A percentile compares a stretch with the other conserved stretches of the same genome.
Evolutionary conservation across 192 early-diverging fungal genomes (phyloP).

Genomic region (Backusella psychrophila): DNA sequence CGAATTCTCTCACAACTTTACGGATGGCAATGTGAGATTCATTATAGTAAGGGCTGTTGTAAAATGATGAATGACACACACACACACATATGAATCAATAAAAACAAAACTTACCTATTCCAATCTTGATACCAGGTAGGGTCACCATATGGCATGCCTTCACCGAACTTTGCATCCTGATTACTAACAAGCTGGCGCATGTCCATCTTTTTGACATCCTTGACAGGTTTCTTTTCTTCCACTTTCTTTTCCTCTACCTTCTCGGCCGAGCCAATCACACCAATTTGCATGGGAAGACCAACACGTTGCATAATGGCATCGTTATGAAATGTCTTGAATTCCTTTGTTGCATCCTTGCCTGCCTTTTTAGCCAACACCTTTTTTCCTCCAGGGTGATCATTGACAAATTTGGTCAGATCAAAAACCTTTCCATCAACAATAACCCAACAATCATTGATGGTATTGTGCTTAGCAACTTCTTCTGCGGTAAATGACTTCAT

Average conservation of each 20-base stretch:
- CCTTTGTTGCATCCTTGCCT: constrained; percentile 76
- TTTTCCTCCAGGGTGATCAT: constrained; percentile 91
- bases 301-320: constrained; percentile 32
- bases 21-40: constrained; percentile 65
- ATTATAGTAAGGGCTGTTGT: constrained; percentile 71
- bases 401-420: constrained; percentile 66
- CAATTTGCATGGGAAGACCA: constrained; percentile 30
- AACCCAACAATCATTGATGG: constrained; percentile 76
- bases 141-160: constrained; percentile 66
- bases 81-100: no score
- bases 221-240: not conserved
- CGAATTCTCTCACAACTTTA: constrained; percentile 58
- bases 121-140: constrained; percentile 67
- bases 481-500: constrained; percentile 50
- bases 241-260: not conserved
- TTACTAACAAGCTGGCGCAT: constrained; percentile 49
- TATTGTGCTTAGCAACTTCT: constrained; percentile 65
- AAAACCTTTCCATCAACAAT: constrained; percentile 74
- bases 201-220: not conserved
- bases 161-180: constrained; percentile 47
- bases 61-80: not conserved
- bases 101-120: constrained; percentile 19
- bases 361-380: constrained; percentile 80
- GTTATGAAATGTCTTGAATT: constrained; percentile 73
- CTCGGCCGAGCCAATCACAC: constrained; percentile 15